Evolutionary conservation across 495 filamentous ascomycete genomes (phyloP).

Genomic region (Podospora anserina): DNA sequence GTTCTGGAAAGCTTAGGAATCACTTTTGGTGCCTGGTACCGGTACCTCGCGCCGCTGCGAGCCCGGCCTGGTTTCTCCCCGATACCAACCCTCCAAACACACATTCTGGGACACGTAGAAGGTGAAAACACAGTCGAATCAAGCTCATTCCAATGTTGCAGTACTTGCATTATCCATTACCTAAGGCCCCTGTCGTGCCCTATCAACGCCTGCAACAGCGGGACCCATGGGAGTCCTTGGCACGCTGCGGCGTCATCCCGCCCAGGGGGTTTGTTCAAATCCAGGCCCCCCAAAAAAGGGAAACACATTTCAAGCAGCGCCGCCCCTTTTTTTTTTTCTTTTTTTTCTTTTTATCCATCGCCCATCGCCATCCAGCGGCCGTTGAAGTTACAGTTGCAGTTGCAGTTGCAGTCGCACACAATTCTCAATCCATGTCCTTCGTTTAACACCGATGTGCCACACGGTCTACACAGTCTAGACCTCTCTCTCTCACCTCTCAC

Average conservation of each 20-base stretch:
- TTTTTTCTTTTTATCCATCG: neutral
- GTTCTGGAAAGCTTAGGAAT: neutral
- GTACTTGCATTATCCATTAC: conserved; percentile 8
- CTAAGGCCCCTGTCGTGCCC: conserved; percentile 6
- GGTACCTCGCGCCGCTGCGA: neutral
- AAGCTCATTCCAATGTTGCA: neutral
- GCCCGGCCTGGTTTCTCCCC: neutral
- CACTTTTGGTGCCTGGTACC: neutral
- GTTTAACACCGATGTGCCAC: conserved; percentile 7
- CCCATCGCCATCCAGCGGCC: conserved; percentile 4
- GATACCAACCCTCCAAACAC: neutral
- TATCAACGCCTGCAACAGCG: conserved; percentile 7
- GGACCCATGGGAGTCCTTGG: conserved; percentile 14
- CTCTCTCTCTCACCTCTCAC: neutral
- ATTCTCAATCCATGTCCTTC: conserved; percentile 19
- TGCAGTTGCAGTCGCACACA: neutral
- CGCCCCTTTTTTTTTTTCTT: neutral
- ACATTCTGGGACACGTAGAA: neutral
- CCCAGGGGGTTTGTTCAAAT: neutral
- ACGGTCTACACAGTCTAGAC: neutral
- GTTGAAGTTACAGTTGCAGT: neutral
- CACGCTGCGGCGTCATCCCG: conserved; percentile 14
- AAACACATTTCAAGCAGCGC: conserved; percentile 7
- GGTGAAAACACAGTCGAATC: neutral
- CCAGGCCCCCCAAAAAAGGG: neutral